These are phyloP conservation scores for Pyrenophora tritici-repentis DNA, from an alignment of 2,329 filamentous ascomycete genomes.

Conservation along the genomic window DNA sequence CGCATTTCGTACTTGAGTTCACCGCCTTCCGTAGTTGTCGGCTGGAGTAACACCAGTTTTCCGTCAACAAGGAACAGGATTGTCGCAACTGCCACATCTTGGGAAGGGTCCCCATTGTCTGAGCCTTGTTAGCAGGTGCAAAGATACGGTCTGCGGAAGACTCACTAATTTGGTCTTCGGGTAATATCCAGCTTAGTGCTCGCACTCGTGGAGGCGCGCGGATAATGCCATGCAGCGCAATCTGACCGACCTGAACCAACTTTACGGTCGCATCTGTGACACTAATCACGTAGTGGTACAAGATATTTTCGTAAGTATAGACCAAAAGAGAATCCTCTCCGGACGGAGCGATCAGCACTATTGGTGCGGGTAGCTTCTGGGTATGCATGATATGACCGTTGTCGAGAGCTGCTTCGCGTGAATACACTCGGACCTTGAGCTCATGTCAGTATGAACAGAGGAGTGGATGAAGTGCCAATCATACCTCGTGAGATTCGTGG, in stretches of 20 bases:
- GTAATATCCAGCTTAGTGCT: constrained; percentile 92
- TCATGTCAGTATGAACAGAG: constrained; percentile 9
- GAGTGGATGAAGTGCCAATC: background rate
- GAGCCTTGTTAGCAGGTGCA: constrained; percentile 21
- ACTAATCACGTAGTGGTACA: constrained; percentile 91
- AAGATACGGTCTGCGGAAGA: constrained; percentile 7
- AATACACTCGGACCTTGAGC: constrained; percentile 78
- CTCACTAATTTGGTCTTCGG: constrained; percentile 80
- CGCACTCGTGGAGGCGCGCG: constrained; percentile 89
- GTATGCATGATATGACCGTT: constrained; percentile 73
- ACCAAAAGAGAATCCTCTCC: constrained; percentile 94
- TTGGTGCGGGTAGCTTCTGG: constrained; percentile 78
- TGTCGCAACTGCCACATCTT: constrained; percentile 90
- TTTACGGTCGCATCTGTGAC: constrained; percentile 72
- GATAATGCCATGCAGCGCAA: constrained; percentile 95
- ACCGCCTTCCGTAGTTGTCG: constrained; percentile 78
- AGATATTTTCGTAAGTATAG: constrained; percentile 94
- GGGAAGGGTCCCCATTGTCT: constrained; percentile 88
- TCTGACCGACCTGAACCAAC: constrained; percentile 93
- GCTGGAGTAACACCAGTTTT: constrained; percentile 89
- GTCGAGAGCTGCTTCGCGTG: constrained; percentile 80
- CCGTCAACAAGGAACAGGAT: constrained; percentile 97
- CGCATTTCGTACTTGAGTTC: constrained; percentile 98
- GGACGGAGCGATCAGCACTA: constrained; percentile 86
- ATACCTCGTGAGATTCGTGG: constrained; percentile 74